phyloP scores from a whole-genome alignment of 2,329 filamentous ascomycete genomes.

The Aureobasidium sp. region DNA sequence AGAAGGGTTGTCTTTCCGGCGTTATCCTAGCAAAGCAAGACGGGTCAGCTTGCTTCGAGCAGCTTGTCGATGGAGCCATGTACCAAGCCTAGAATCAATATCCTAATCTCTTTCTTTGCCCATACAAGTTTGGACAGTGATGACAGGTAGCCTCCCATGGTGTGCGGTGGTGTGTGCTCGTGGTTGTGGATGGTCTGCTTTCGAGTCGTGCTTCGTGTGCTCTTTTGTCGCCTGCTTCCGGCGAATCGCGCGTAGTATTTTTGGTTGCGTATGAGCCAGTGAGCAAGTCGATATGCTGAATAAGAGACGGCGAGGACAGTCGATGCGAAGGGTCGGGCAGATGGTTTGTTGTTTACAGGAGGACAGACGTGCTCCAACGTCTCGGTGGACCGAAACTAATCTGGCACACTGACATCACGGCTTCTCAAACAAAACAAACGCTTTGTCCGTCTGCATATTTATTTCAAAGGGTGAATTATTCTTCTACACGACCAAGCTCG shows the following conservation, averaged over 20 bases:
- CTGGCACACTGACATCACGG: neutral
- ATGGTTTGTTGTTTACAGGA: slow-evolving; percentile 4
- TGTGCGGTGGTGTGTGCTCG: slow-evolving; percentile 17
- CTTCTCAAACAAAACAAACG: slow-evolving; percentile 13
- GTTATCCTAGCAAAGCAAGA: slow-evolving; percentile 63
- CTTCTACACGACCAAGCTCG: neutral
- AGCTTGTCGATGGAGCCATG: slow-evolving; percentile 25
- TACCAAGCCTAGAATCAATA: slow-evolving; percentile 90
- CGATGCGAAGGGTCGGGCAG: neutral
- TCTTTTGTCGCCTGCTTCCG: neutral
- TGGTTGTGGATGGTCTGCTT: neutral
- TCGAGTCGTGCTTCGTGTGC: neutral
- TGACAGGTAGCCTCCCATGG: slow-evolving; percentile 52
- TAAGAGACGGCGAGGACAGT: neutral
- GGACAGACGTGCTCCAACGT: slow-evolving; percentile 3
- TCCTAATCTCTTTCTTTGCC: slow-evolving; percentile 96
- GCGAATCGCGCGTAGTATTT: neutral
- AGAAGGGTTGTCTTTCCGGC: slow-evolving; percentile 96
- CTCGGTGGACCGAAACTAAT: neutral
- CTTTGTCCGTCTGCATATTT: neutral
- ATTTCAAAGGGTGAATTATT: neutral
- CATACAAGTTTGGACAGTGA: slow-evolving; percentile 66
- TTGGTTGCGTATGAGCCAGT: neutral
- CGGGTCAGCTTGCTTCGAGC: neutral
- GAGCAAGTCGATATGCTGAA: neutral